Base-by-base conservation (phyloP, 495 filamentous ascomycete genomes). In the Penicillium coffeae region DNA sequence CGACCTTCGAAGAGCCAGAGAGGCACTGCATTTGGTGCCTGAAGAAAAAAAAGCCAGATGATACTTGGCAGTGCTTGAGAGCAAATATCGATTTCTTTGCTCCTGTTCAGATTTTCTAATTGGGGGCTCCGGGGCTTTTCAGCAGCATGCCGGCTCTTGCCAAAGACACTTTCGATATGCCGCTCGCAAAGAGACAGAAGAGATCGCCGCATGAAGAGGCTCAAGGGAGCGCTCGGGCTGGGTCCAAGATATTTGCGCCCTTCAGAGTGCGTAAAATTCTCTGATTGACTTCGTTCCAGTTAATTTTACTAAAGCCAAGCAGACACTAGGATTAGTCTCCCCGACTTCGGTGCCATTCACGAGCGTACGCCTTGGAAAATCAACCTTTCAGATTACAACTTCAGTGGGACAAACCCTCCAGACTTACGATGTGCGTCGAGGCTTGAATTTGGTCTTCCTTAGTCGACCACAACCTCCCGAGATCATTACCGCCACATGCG, bases 321-420 rank as follows among this genome's bases (percentile, higher is more conserved):
- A 96, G 89, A 95, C 94, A 27, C 71, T 99, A 55, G 93, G 93
- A 37, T 76, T 97, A 8, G 89, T 97, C 12, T 96, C 94, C 12
- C 88, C 93, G 2, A 96, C 91, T 10, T 53, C 77, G 27, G 88
- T 95, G 2, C 92, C 93, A 5, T 96, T 97, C 59, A 88, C 91
- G 7, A 83, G 84, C 16, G 79, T 92, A 18, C 88, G 93, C 3
- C 72, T 96, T 13, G 93, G 93, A 46, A 95, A 94, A 65, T 88
- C 89, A 5, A 95, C 90, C 14, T 96, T 93, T 64, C 93, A 99
- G 60, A 88, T 99, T 65, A 96, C 93, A 12, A 97, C 94, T 33
- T 96, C 88, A 0, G 88, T 92, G 41, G 91, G 90, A 52, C 81
- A 83, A 52, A 86, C 83, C 36, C 79, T 99, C 10, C 93, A 97